These are phyloP conservation scores for Phytophthora pisi DNA, from an alignment of 352 stramenopile species.

Conservation along the genomic window DNA sequence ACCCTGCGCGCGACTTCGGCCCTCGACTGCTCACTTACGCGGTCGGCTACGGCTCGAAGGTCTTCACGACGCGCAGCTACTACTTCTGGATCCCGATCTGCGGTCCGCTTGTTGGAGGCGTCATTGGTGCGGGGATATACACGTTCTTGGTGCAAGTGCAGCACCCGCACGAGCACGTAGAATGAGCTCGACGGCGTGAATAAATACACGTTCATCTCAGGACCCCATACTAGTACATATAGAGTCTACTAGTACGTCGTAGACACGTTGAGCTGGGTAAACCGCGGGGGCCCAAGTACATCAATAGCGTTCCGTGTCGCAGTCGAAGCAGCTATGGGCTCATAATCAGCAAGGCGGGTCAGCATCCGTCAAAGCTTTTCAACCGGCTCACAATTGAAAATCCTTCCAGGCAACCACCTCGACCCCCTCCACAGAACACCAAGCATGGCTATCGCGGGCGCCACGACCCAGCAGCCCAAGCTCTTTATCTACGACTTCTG, in stretches of 20 bases:
- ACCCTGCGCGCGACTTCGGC: slow-evolving; percentile 26
- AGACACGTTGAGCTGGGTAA: background rate
- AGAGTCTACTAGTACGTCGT: background rate
- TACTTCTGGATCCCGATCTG: slow-evolving; percentile 31
- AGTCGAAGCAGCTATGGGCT: background rate
- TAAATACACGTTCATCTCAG: background rate
- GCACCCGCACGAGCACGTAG: slow-evolving; percentile 16
- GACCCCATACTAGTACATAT: background rate
- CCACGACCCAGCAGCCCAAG: slow-evolving; percentile 25
- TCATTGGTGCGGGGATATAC: slow-evolving; percentile 21
- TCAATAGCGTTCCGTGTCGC: too few species aligned
- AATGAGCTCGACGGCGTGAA: background rate
- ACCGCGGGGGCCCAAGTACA: too few species aligned
- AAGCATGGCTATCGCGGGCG: background rate
- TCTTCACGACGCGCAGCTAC: slow-evolving; percentile 11
- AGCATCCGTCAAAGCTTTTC: too few species aligned
- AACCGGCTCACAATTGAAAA: slow-evolving; percentile 1
- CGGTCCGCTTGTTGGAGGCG: slow-evolving; percentile 10
- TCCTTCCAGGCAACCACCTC: background rate
- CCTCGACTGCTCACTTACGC: slow-evolving; percentile 19
- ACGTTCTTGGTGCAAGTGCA: slow-evolving; percentile 17
- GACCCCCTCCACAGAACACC: background rate
- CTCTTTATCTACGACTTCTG: slow-evolving; percentile 61
- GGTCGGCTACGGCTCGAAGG: slow-evolving; percentile 25
- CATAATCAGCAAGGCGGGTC: background rate